Conservation (phyloP, 2,329 filamentous ascomycete genomes). For the Aspergillus unguis region DNA sequence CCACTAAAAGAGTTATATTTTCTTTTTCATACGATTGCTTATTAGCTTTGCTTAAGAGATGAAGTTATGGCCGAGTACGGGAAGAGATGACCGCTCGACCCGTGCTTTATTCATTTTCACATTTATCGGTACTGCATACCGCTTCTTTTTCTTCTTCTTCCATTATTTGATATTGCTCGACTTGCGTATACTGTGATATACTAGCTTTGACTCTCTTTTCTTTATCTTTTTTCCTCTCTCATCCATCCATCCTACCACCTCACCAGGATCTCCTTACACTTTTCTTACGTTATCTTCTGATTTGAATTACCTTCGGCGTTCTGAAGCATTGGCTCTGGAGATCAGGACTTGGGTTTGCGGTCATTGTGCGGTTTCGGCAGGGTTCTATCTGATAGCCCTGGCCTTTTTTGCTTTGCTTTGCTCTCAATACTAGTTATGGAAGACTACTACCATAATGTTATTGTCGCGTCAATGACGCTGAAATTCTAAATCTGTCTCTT, state of each 20-base stretch:
- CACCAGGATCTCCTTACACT: slow-evolving; percentile 15
- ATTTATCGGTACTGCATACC: slow-evolving; percentile 18
- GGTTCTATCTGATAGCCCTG: slow-evolving; percentile 16
- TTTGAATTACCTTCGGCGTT: slow-evolving; percentile 29
- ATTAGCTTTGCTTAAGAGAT: slow-evolving; percentile 33
- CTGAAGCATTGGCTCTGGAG: slow-evolving; percentile 33
- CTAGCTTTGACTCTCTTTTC: slow-evolving; percentile 12
- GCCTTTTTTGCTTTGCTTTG: slow-evolving; percentile 15
- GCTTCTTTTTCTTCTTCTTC: slow-evolving; percentile 12
- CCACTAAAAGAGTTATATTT: slow-evolving; percentile 40
- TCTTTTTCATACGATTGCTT: slow-evolving; percentile 18
- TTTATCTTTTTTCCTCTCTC: slow-evolving; percentile 2
- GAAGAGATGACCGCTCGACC: slow-evolving; percentile 25
- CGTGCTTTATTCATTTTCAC: slow-evolving; percentile 18
- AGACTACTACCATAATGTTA: slow-evolving; percentile 19
- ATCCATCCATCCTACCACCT: slow-evolving; percentile 12
- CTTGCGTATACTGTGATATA: slow-evolving; percentile 24
- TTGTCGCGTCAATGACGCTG: slow-evolving; percentile 13
- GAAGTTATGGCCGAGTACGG: slow-evolving; percentile 39
- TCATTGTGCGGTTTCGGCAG: slow-evolving; percentile 17
- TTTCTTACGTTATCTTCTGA: slow-evolving; percentile 14
- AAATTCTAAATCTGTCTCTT: neutral
- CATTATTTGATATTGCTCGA: slow-evolving; percentile 13
- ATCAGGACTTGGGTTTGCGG: slow-evolving; percentile 30
- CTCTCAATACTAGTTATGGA: slow-evolving; percentile 14